These are phyloP conservation scores for Chlorella sp. DNA, from an alignment of 139 green algal genomes.

Conservation along the genomic window DNA sequence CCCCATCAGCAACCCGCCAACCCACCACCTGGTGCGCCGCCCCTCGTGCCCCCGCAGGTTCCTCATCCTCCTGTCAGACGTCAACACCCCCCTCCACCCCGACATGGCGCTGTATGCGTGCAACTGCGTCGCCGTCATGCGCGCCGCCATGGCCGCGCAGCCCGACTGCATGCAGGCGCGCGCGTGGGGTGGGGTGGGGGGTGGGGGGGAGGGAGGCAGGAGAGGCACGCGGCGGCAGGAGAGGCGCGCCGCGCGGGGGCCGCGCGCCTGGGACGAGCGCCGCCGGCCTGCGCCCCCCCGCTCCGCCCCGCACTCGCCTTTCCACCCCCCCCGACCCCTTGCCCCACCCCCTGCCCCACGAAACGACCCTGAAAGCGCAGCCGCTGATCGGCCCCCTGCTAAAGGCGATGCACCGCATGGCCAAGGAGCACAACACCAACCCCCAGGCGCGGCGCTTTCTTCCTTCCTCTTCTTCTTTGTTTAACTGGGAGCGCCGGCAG, in stretches of 20 bases:
- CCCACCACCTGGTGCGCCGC: too few relatives aligned
- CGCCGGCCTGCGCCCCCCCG: not conserved
- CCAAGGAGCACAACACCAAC: slow-evolving; percentile 57
- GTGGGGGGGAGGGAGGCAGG: not conserved
- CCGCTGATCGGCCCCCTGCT: slow-evolving; percentile 60
- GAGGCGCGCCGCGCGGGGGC: too few relatives aligned
- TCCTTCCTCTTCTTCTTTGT: not conserved
- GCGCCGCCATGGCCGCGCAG: slow-evolving; percentile 6
- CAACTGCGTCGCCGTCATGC: slow-evolving; percentile 37
- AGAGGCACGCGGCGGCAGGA: too few relatives aligned
- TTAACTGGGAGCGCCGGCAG: too few relatives aligned
- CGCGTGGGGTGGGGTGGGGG: not conserved
- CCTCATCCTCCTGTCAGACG: not conserved
- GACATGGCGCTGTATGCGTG: slow-evolving; percentile 17
- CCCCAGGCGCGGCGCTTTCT: too few relatives aligned
- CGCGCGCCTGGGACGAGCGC: too few relatives aligned
- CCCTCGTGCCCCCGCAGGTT: too few relatives aligned
- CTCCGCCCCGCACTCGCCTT: not conserved
- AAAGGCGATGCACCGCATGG: slow-evolving; percentile 61
- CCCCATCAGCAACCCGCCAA: too few relatives aligned
- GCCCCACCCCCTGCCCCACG: too few relatives aligned
- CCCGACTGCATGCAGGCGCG: not conserved
- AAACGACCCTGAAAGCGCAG: too few relatives aligned
- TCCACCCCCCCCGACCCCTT: not conserved
- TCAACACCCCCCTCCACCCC: not conserved